A percentile compares a stretch with the other conserved stretches of the same genome.
Conservation (phyloP, 202 grass and related monocot genomes). For the Setaria viridis region DNA sequence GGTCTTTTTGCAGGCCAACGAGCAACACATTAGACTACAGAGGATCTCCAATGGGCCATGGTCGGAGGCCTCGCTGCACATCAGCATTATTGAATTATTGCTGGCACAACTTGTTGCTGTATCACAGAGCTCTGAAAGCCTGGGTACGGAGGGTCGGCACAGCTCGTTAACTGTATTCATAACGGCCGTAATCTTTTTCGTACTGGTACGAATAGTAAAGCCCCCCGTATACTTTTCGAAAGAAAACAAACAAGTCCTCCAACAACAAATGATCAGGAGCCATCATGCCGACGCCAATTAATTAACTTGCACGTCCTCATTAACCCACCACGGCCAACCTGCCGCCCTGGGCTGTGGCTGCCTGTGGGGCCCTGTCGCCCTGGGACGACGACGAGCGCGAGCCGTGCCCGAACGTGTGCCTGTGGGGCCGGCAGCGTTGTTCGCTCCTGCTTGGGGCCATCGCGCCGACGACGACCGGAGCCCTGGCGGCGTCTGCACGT, state of each 20-base stretch:
- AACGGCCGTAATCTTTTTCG: neutral
- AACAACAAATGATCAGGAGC: conserved; percentile 4
- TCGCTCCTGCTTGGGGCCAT: conserved; percentile 18
- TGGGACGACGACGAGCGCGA: too few relatives aligned
- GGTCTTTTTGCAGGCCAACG: neutral
- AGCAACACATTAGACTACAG: neutral
- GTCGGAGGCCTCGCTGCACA: too few relatives aligned
- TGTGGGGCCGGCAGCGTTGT: neutral
- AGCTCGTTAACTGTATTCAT: neutral
- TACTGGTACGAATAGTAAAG: neutral
- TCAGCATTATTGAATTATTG: neutral
- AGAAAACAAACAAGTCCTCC: neutral
- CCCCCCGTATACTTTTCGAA: neutral
- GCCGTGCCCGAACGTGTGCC: too few relatives aligned
- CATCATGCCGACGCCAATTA: neutral
- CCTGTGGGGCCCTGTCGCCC: neutral
- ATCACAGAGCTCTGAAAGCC: neutral
- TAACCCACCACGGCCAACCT: neutral
- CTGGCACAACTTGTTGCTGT: neutral
- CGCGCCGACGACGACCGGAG: conserved; percentile 30
- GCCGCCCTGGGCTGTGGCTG: neutral
- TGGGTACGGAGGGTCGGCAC: neutral
- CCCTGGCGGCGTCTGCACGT: neutral
- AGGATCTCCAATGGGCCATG: neutral
- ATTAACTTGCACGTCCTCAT: neutral